phyloP scores from a whole-genome alignment of 2,329 filamentous ascomycete species.

The Pseudopyrenochaeta lycopersici region DNA sequence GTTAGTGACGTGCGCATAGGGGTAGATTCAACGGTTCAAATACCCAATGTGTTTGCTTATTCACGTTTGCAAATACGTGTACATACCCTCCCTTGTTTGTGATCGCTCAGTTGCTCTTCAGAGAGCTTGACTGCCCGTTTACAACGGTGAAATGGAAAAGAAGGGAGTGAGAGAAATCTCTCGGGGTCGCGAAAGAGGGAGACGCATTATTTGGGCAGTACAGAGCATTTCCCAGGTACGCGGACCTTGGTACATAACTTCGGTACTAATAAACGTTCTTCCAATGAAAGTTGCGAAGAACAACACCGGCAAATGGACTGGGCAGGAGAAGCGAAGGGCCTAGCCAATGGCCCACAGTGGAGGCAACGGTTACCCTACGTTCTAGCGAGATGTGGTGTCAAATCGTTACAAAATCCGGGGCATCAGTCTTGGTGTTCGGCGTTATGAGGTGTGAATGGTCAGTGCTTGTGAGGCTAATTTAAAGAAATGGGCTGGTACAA shows the following conservation, averaged over 20 bases:
- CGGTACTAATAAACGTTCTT: conserved; percentile 2
- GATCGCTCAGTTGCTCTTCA: too few relatives aligned
- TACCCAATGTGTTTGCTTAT: neutral
- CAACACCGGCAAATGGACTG: neutral
- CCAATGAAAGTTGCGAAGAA: conserved; percentile 1
- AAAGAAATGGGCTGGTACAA: conserved; percentile 4
- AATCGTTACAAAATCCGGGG: conserved; percentile 3
- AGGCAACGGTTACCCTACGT: conserved; percentile 1
- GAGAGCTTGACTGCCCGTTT: too few relatives aligned
- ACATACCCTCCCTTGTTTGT: too few relatives aligned
- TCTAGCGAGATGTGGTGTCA: conserved; percentile 1
- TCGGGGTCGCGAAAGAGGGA: neutral
- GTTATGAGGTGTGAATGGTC: conserved; percentile 7
- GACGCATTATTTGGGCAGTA: neutral
- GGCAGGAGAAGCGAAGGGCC: neutral
- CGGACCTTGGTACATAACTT: neutral
- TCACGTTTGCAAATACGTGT: too few relatives aligned
- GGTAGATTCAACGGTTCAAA: neutral
- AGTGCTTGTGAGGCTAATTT: conserved; percentile 5
- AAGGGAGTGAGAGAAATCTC: neutral
- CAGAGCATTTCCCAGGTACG: neutral
- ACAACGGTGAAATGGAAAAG: neutral
- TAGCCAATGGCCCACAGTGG: neutral
- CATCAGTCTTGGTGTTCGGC: neutral
- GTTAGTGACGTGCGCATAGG: neutral